Base-by-base conservation (phyloP, 1,284 basidiomycete species). In the Malassezia arunalokei region DNA sequence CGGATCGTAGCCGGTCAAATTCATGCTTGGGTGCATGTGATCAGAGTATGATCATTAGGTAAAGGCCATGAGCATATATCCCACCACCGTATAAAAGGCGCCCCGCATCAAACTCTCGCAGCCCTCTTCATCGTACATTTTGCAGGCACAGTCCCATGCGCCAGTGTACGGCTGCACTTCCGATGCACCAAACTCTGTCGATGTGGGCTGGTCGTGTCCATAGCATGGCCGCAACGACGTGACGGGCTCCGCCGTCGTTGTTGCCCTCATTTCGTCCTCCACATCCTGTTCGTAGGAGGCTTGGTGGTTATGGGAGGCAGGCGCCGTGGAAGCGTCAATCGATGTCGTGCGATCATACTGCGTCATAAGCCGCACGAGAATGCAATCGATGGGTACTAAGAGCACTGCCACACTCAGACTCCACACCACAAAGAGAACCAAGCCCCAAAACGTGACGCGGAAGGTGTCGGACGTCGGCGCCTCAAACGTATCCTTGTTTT, bases 81-180 rank as follows among this genome's bases (percentile, higher is more conserved):
- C 63, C 11, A 63, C n/a, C 14, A 68, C 33, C 12, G 67, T 70
- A 11, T 67, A 66, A 59, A 63, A 65, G 32, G 62, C 61, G 5
- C 68, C 69, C 33, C 69, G 58, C 27, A 60, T 58, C 14, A 71
- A 54, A 51, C 65, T 64, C 58, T 72, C 69, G 33, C 63, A 35
- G 3, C 69, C 69, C 27, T 72, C 69, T 47, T 72, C 69, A 14
- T 67, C 66, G 24, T 62, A 57, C 62, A 72, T 65, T 57, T 71
- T 68, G 49, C 59, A 64, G n/a, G 65, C 45, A 49, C 68, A 71
- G 51, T 72, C 68, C 29, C 59, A 46, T 24, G 68, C 37, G 6
- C 68, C 65, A 7, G 49, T 51, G 51, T 72, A 72, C 15, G 65
- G 56, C 50, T 59, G 56, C 3, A 72, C 69, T 3, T 64, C 61